Conservation (phyloP, 495 filamentous ascomycete species). For the Aspergillus hancockii region DNA sequence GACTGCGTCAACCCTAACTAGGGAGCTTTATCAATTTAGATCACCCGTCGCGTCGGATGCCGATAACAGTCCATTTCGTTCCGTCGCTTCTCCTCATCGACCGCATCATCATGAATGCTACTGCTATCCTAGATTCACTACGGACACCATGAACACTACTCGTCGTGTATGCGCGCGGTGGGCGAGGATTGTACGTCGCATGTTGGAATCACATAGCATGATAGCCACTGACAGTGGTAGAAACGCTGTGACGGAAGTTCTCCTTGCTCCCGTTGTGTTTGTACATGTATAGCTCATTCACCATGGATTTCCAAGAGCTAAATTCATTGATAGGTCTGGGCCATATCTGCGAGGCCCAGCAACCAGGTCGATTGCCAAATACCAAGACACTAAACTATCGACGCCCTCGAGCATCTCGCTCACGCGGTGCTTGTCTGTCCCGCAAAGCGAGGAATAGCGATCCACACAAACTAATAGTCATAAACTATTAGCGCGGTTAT, state of each 20-base stretch:
- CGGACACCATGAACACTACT: slow-evolving; percentile 13
- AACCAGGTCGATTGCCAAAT: slow-evolving; percentile 14
- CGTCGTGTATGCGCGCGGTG: slow-evolving; percentile 33
- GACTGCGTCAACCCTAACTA: not conserved
- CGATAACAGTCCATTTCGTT: slow-evolving; percentile 10
- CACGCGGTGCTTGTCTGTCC: slow-evolving; percentile 29
- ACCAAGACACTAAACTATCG: slow-evolving; percentile 11
- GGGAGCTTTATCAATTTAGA: not conserved
- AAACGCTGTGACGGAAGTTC: slow-evolving; percentile 32
- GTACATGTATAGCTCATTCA: slow-evolving; percentile 14
- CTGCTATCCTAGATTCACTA: not conserved
- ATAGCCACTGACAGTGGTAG: slow-evolving; percentile 16
- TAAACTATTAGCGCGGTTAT: not conserved
- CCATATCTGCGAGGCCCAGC: slow-evolving; percentile 27
- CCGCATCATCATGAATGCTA: not conserved
- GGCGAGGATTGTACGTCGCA: slow-evolving; percentile 21
- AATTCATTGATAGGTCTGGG: slow-evolving; percentile 24
- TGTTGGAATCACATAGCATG: not conserved
- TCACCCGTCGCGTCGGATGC: slow-evolving; percentile 14
- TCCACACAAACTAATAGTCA: not conserved
- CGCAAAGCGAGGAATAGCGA: slow-evolving; percentile 30
- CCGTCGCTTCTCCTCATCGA: slow-evolving; percentile 9
- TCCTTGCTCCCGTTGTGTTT: slow-evolving; percentile 30
- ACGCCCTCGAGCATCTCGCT: slow-evolving; percentile 31
- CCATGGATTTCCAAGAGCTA: not conserved